Evolutionary conservation across 768 basidiomycete species (phyloP).

Genomic region (Agaricus blazei): DNA sequence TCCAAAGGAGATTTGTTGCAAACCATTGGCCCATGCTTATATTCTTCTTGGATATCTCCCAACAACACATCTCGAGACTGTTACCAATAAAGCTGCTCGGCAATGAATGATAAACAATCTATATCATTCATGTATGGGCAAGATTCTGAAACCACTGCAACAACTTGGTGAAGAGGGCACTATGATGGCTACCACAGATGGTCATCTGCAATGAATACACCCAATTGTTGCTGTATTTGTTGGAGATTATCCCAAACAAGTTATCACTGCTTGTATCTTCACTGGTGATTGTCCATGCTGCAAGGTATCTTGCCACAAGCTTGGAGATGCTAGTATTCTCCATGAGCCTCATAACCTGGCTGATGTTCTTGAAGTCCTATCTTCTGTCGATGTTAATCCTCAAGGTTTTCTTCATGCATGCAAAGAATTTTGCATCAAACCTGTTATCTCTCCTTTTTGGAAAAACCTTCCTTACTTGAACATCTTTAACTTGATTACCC

Average conservation of each 20-base stretch:
- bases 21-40: slow-evolving; percentile 28
- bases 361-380: not conserved
- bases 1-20: slow-evolving; percentile 30
- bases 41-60: slow-evolving; percentile 38
- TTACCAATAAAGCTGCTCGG: slow-evolving; percentile 20
- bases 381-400: not conserved
- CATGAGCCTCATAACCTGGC: slow-evolving; percentile 8
- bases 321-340: slow-evolving; percentile 12
- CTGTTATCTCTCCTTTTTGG: not conserved
- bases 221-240: slow-evolving; percentile 36
- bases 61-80: slow-evolving; percentile 25
- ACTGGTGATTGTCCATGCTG: slow-evolving; percentile 25
- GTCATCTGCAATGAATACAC: slow-evolving; percentile 21
- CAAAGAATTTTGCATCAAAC: not conserved
- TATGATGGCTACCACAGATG: slow-evolving; percentile 28
- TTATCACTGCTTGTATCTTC: slow-evolving; percentile 25
- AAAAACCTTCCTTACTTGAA: slow-evolving; percentile 13
- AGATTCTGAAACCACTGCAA: slow-evolving; percentile 25
- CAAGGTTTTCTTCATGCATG: not conserved
- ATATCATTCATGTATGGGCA: slow-evolving; percentile 30
- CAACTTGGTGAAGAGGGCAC: slow-evolving; percentile 19
- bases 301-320: slow-evolving; percentile 11
- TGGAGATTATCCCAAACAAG: slow-evolving; percentile 41
- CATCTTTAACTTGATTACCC: slow-evolving; percentile 37
- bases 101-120: slow-evolving; percentile 21